Conservation (phyloP, 108 stramenopile genomes). For the Skeletonema menzelii region DNA sequence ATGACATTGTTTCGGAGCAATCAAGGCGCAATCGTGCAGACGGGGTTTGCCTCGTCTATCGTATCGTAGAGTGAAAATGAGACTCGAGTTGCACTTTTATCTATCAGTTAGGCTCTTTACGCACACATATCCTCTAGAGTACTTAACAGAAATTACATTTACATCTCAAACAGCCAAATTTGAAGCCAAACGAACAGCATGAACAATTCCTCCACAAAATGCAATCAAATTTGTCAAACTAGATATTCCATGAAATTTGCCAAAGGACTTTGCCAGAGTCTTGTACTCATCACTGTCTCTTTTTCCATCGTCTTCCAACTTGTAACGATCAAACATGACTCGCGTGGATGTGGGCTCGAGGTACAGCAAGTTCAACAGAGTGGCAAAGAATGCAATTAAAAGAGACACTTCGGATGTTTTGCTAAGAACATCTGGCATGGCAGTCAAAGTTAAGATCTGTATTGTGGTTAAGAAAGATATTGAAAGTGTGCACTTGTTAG, state of each 20-base stretch:
- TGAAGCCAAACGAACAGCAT: slow-evolving; percentile 53
- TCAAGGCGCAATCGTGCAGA: no score
- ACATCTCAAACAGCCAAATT: slow-evolving; percentile 20
- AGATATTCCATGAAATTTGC: slow-evolving; percentile 78
- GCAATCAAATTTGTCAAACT: slow-evolving; percentile 68
- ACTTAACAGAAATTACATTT: background rate
- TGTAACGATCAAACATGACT: slow-evolving; percentile 68
- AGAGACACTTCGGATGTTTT: slow-evolving; percentile 55
- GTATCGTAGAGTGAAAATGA: no score
- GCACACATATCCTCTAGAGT: no score
- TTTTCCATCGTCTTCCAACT: slow-evolving; percentile 58
- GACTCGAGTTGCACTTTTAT: no score
- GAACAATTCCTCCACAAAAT: slow-evolving; percentile 62
- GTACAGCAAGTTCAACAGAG: slow-evolving; percentile 68
- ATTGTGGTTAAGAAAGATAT: background rate
- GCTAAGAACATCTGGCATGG: slow-evolving; percentile 37
- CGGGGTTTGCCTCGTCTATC: no score
- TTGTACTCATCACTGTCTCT: slow-evolving; percentile 66
- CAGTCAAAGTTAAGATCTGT: slow-evolving; percentile 47
- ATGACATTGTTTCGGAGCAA: no score
- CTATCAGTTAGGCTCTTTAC: no score
- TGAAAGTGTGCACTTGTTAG: background rate
- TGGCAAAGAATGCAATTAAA: slow-evolving; percentile 50
- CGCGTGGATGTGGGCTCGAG: slow-evolving; percentile 66
- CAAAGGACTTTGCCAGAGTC: slow-evolving; percentile 60